A percentile compares a stretch with the other conserved stretches of the same genome.
Conservation (phyloP, 2,329 filamentous ascomycete genomes). For the Botrytis galanthina region DNA sequence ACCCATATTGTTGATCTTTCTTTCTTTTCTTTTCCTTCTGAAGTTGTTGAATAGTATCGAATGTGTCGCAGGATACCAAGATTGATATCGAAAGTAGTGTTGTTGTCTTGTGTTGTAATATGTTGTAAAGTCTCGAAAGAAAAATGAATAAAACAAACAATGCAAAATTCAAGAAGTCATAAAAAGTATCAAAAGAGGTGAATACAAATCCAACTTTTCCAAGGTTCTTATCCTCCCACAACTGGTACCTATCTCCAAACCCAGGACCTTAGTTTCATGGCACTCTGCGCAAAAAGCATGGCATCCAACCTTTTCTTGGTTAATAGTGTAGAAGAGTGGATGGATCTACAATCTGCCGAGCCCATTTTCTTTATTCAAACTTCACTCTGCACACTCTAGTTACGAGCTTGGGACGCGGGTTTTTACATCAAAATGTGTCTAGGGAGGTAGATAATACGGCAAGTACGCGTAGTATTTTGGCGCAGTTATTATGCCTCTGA, state of each 20-base stretch:
- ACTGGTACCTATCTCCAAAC: neutral
- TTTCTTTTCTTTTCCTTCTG: neutral
- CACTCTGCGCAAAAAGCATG: neutral
- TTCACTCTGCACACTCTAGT: neutral
- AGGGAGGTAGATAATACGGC: neutral
- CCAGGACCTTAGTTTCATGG: neutral
- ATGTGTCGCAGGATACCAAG: neutral
- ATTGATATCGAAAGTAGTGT: neutral
- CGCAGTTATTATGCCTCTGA: neutral
- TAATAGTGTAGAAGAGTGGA: neutral
- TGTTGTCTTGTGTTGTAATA: neutral
- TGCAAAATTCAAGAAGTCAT: neutral
- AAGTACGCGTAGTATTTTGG: neutral
- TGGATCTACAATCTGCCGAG: conserved; percentile 1
- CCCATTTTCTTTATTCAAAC: neutral
- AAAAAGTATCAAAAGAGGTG: too few relatives aligned
- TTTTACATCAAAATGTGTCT: neutral
- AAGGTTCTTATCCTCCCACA: neutral
- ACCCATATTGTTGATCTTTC: neutral
- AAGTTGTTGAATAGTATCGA: neutral
- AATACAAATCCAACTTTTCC: neutral
- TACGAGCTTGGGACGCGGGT: neutral
- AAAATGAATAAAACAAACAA: neutral
- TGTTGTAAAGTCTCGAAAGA: neutral
- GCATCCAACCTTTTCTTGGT: neutral